Evolutionary conservation across 1,284 basidiomycete genomes (phyloP).

Genomic region (Papiliotrema laurentii): DNA sequence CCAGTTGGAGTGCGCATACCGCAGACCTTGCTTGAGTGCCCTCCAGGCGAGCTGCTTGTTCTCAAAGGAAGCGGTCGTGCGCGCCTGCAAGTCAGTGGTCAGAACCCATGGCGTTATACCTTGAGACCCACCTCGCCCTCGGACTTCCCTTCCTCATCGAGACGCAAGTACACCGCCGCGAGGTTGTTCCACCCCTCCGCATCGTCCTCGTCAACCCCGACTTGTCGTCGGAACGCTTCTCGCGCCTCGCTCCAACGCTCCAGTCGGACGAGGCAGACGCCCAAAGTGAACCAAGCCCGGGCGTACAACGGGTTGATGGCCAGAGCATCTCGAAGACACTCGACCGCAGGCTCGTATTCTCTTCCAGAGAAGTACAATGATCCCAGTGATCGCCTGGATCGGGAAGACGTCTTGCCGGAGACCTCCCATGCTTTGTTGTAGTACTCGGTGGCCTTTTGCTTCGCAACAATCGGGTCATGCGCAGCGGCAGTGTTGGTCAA

Average conservation of each 20-base stretch:
- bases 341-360: slow-evolving; percentile 63
- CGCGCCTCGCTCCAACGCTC: slow-evolving; percentile 81
- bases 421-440: slow-evolving; percentile 82
- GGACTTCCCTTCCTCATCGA: slow-evolving; percentile 52
- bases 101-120: not conserved
- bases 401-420: slow-evolving; percentile 71
- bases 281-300: slow-evolving; percentile 94
- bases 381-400: slow-evolving; percentile 87
- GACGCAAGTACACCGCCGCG: slow-evolving; percentile 86
- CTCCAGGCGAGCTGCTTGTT: slow-evolving; percentile 86
- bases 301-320: slow-evolving; percentile 81
- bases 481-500: slow-evolving; percentile 47
- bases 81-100: slow-evolving; percentile 6
- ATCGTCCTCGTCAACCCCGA: slow-evolving; percentile 90
- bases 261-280: slow-evolving; percentile 75
- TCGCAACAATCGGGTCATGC: slow-evolving; percentile 23
- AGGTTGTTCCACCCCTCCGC: slow-evolving; percentile 98
- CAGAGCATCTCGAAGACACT: slow-evolving; percentile 67
- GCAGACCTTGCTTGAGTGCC: slow-evolving; percentile 87
- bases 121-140: slow-evolving; percentile 7
- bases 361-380: slow-evolving; percentile 70
- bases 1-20: slow-evolving; percentile 85
- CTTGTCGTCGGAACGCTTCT: slow-evolving; percentile 79
- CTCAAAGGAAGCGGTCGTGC: slow-evolving; percentile 43
- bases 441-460: slow-evolving; percentile 58